phyloP scores from a whole-genome alignment of 2,329 filamentous ascomycete genomes.

The Tolypocladium cylindrosporum region DNA sequence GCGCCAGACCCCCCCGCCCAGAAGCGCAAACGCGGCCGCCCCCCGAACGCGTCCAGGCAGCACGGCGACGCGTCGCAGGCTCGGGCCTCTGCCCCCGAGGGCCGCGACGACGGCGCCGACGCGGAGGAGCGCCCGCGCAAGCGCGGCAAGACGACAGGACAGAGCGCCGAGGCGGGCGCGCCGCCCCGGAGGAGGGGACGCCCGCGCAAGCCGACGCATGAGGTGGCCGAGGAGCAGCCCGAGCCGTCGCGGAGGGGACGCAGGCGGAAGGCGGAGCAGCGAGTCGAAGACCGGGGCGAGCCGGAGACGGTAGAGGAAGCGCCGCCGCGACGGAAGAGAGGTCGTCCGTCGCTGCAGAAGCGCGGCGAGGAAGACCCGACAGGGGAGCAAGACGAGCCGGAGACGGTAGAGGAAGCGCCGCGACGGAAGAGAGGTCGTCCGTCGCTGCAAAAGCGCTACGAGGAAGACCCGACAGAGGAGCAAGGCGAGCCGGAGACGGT shows the following conservation, averaged over 20 bases:
- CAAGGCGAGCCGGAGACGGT: constrained; percentile 4
- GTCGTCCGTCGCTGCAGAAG: too few relatives aligned
- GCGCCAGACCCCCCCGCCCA: constrained; percentile 17
- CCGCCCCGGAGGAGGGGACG: neutral
- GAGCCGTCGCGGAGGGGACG: constrained; percentile 2
- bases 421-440: too few relatives aligned
- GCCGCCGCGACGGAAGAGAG: too few relatives aligned
- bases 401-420: too few relatives aligned
- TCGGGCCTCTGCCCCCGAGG: neutral
- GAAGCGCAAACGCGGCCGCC: constrained; percentile 34
- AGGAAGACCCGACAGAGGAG: too few relatives aligned
- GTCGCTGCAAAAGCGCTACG: too few relatives aligned
- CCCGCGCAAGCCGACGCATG: neutral
- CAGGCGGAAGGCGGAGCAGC: neutral
- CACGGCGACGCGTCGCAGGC: constrained; percentile 10
- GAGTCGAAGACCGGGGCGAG: neutral
- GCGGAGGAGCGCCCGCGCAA: constrained; percentile 13
- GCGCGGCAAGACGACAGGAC: constrained; percentile 12
- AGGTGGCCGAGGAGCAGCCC: neutral
- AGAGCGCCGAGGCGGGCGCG: constrained; percentile 21
- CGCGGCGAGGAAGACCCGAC: too few relatives aligned
- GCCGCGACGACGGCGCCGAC: constrained; percentile 13
- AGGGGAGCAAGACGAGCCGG: too few relatives aligned
- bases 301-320: too few relatives aligned
- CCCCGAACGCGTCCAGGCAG: constrained; percentile 27